A percentile compares a stretch with the other conserved stretches of the same genome.
Conservation (phyloP, 1,284 basidiomycete species). For the Xerocomus amazonicus region DNA sequence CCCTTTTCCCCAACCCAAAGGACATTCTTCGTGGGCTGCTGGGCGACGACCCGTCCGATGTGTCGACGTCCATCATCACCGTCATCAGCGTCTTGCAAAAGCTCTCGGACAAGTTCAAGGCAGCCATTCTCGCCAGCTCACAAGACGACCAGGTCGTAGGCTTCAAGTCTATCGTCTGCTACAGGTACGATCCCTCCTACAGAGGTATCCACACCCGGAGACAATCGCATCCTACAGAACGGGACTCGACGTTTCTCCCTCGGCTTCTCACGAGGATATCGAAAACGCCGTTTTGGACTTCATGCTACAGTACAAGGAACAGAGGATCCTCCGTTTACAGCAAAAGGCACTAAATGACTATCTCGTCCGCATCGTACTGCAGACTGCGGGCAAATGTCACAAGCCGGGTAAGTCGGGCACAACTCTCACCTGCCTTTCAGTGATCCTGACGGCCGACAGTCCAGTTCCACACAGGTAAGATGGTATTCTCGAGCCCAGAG, state of each 20-base stretch:
- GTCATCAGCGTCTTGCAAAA: constrained; percentile 25
- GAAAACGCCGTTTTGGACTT: constrained; percentile 31
- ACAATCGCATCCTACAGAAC: constrained; percentile 37
- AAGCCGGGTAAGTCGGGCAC: constrained; percentile 20
- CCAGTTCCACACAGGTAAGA: constrained; percentile 68
- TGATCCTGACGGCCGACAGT: constrained; percentile 39
- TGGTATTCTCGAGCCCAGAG: not conserved
- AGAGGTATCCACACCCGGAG: too few species aligned
- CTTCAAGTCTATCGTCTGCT: constrained; percentile 74
- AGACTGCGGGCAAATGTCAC: constrained; percentile 45
- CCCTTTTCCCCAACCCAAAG: constrained; percentile 18
- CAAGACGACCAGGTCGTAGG: constrained; percentile 51
- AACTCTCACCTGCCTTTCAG: too few species aligned
- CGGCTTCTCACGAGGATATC: constrained; percentile 25
- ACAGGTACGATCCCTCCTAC: constrained; percentile 36
- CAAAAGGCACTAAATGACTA: constrained; percentile 64
- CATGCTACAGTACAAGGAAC: constrained; percentile 30
- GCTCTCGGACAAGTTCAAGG: constrained; percentile 37
- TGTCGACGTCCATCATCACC: constrained; percentile 18
- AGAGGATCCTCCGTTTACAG: constrained; percentile 46
- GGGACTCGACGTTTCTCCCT: constrained; percentile 51
- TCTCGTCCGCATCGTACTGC: constrained; percentile 54
- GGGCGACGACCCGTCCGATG: not conserved
- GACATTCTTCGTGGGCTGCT: constrained; percentile 36
- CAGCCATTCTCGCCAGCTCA: constrained; percentile 36